Base-by-base conservation (phyloP, 2,329 filamentous ascomycete species). In the Colletotrichum graminicola region DNA sequence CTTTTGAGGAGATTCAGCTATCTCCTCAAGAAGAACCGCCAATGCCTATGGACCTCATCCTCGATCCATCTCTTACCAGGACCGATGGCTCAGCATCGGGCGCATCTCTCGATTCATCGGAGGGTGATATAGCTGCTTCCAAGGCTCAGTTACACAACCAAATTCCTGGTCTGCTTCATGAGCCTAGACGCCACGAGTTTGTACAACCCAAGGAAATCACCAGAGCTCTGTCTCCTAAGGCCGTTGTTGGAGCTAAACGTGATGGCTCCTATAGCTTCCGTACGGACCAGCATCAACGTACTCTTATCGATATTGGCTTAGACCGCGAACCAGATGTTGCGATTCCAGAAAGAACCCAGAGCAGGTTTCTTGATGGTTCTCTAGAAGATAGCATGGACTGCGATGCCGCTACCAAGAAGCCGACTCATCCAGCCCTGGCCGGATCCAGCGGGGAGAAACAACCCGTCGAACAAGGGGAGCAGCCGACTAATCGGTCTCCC, bases 151-250 rank as follows among this genome's bases (percentile, higher is more conserved):
- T 47, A 18, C 57, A 45, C 14, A 51, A 49, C 16, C 36, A 62
- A 32, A 23, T 7, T 12, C 23, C 45, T 47, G 16, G 55, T 16
- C 21, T 34, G 14, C 21, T 8, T 32, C 26, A 39, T 26, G 21
- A 36, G 14, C 6, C 21, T 18, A 34, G 54, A 12, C 43, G 45
- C 10, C 66, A 57, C 16, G 29, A 60, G 34, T 68, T 59, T 18
- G 66, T 64, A 34, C 69, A 61, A 12, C 65, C 65, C 11, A 26
- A 45, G 47, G 45, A 72, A 11, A 39, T 72, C n/a, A 69, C 69
- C 5, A 72, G 36, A 54, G 45, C 60, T 26, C 45, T 65, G 29
- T 55, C 60, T 29, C 39, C 62, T 11, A 64, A 59, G 34, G 18
- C 21, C 29, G 41, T 55, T 23, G 7, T 39, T 43, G 32, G 26